A percentile compares a stretch with the other conserved stretches of the same genome.
Conservation (phyloP, 2,329 filamentous ascomycete species). For the Aureobasidium sp. region DNA sequence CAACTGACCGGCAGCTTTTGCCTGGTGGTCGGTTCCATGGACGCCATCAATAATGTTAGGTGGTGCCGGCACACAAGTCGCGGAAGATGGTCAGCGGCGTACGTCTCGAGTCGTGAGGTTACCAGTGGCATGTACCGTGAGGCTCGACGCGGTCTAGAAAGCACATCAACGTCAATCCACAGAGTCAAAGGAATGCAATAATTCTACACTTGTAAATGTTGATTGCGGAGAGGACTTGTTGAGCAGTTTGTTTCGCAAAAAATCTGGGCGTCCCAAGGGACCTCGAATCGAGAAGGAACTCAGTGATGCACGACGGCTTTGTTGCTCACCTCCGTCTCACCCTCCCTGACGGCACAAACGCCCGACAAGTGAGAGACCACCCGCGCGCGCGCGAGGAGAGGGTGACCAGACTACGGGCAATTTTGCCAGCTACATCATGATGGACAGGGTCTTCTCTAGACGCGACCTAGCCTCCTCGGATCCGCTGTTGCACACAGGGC, state of each 20-base stretch:
- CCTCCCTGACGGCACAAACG: not conserved
- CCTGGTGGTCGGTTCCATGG: not conserved
- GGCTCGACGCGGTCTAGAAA: not conserved
- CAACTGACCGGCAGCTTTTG: not conserved
- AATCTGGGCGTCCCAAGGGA: not conserved
- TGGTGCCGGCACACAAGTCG: not conserved
- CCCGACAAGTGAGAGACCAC: not conserved
- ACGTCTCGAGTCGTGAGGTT: not conserved
- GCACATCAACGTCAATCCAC: conserved; percentile 3
- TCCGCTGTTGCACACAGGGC: not conserved
- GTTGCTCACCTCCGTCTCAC: not conserved
- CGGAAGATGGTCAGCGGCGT: not conserved
- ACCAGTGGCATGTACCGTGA: not conserved
- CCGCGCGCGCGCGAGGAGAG: not conserved
- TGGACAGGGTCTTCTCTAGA: conserved; percentile 8
- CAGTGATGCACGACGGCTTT: conserved; percentile 1
- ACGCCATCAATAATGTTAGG: not conserved
- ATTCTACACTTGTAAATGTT: not conserved
- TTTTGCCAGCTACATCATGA: conserved; percentile 10
- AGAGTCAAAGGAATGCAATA: not conserved
- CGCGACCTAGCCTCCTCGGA: conserved; percentile 1
- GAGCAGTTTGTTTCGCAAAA: not conserved
- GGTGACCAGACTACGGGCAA: not conserved
- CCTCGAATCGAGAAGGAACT: not conserved
- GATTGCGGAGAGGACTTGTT: not conserved